Base-by-base conservation (phyloP, 768 basidiomycete species). In the Hericium coralloides region DNA sequence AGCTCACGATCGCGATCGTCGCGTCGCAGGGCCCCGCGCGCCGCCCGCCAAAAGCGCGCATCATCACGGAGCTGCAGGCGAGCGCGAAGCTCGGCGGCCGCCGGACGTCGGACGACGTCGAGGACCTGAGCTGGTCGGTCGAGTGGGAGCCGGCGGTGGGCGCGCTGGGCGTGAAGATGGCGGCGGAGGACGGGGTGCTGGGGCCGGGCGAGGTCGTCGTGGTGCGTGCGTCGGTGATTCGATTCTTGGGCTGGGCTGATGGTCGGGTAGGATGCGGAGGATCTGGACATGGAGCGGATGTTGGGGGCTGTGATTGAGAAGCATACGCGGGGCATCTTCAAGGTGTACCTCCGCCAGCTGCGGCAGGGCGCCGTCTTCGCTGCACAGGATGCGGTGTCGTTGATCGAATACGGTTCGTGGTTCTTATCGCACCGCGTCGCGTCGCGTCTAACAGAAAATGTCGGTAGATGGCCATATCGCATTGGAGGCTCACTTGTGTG, bases 221-320 rank as follows among this genome's bases (percentile, higher is more conserved):
- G 38, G 92, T 92, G 63, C 65, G 87, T 76, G 6, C n/a, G 18
- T 58, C n/a, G n/a, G n/a, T n/a, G n/a, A n/a, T 37, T 43, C 12
- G n/a, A n/a, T n/a, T n/a, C n/a, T n/a, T n/a, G n/a, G n/a, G n/a
- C n/a, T n/a, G n/a, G n/a, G n/a, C n/a, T n/a, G n/a, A n/a, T n/a
- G n/a, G n/a, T n/a, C n/a, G n/a, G n/a, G n/a, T n/a, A 83, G 91
- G 75, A 90, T 63, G 71, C 89, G 37, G 72, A 79, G 55, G 76
- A 85, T 59, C 74, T 94, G 36, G 87, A 92, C 67, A 83, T 94
- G 50, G 87, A 92, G 67, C 74, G 74, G 4, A 71, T 93, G 60
- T 70, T 95, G 22, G 73, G 75, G 51, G 76, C 70, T 41, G 81
- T 86, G 4, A 83, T 92, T 26, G 72, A 82, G 49, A 75, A 73